Base-by-base conservation (phyloP, 345 rosid genomes). In the Eucalyptus urophylla region DNA sequence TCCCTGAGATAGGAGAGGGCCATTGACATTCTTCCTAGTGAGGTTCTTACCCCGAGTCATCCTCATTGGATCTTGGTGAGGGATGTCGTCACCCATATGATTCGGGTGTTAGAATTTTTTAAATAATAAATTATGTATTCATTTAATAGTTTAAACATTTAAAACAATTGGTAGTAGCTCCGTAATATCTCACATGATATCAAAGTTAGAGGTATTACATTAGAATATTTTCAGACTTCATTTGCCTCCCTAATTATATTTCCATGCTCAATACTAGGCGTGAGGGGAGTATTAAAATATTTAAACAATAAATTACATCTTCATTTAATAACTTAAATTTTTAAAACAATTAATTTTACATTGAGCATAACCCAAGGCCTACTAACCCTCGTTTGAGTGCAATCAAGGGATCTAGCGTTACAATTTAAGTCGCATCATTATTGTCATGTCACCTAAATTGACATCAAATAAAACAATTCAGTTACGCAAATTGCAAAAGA, bases 141-240 rank as follows among this genome's bases (percentile, higher is more conserved):
- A 53, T 53, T 7, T 53, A 53, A 19, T 3, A 53, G 2, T 19
- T 53, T 53, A 53, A 53, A 53, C 24, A 53, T 53, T 53, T 53
- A 19, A 4, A 53, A 53, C 4, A 53, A 53, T 53, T 53, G 1
- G 4, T 53, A 53, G 5, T 19, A 2, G 24, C 19, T 53, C 5
- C 56, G 1, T 4, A 53, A 19, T 19, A 53, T 53, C 9, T 53
- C 4, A 17, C 22, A 51, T 51, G 22, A 51, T 51, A 51, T 51
- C 4, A 51, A 1, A 51, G 56, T 2, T 17, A 1, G 24, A 53
- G 24, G 2, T 53, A 4, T 17, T 53, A 2, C 4, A 4, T 53
- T 53, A 1, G 4, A 53, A 53, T 53, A 53, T 53, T 53, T 53
- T 4, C 9, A 17, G 4, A 53, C 9, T 17, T 53, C 56, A 53